Conservation (phyloP, 345 rosid genomes). For the Lenwebbia sp. region DNA sequence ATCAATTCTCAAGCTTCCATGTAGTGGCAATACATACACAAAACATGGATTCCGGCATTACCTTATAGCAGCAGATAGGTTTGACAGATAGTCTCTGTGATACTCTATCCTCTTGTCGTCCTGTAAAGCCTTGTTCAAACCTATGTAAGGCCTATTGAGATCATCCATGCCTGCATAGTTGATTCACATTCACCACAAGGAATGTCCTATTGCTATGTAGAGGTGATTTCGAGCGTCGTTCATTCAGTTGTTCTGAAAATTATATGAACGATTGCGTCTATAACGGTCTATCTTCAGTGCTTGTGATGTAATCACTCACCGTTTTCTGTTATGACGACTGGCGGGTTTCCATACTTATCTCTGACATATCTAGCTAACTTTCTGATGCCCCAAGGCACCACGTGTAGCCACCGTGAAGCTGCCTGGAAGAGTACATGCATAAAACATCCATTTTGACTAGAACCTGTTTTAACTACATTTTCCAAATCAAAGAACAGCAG, state of each 20-base stretch:
- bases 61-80: conserved; percentile 83
- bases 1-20: not conserved
- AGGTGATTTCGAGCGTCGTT: not conserved
- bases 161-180: conserved; percentile 73
- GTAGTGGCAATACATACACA: not conserved
- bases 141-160: conserved; percentile 39
- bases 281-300: not conserved
- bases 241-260: not conserved
- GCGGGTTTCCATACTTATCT: conserved; percentile 73
- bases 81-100: conserved; percentile 79
- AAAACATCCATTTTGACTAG: not conserved
- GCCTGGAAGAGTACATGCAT: conserved; percentile 40
- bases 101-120: conserved; percentile 73
- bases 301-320: conserved; percentile 21
- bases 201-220: not conserved
- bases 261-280: not conserved
- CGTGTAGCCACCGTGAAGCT: conserved; percentile 78
- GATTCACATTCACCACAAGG: not conserved
- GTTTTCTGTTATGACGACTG: conserved; percentile 65
- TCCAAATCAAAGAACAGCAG: not conserved
- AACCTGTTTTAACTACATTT: not conserved
- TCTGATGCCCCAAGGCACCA: conserved; percentile 85
- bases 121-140: conserved; percentile 49
- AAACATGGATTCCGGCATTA: conserved; percentile 1
- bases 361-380: conserved; percentile 45